These are phyloP conservation scores for Irpex sp. DNA, from an alignment of 1,284 basidiomycete genomes.

Conservation along the genomic window DNA sequence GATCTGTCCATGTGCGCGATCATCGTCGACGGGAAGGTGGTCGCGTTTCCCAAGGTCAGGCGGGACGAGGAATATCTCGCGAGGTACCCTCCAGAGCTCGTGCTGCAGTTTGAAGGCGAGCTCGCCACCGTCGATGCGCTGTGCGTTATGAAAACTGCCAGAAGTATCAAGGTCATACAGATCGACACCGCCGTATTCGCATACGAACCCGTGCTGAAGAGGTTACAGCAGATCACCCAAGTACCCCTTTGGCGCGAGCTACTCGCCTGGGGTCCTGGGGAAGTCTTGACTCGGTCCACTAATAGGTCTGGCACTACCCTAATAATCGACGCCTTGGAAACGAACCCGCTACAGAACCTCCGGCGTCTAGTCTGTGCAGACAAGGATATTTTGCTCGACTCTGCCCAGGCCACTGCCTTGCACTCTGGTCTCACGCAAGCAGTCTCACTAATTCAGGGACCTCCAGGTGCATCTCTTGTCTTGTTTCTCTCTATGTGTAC, in stretches of 20 bases:
- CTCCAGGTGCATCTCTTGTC: no score
- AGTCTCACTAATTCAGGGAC: slow-evolving; percentile 61
- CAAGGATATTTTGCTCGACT: slow-evolving; percentile 44
- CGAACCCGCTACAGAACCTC: slow-evolving; percentile 38
- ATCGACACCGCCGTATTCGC: slow-evolving; percentile 60
- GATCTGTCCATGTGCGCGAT: slow-evolving; percentile 53
- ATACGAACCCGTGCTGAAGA: slow-evolving; percentile 55
- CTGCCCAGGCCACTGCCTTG: slow-evolving; percentile 46
- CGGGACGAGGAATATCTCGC: slow-evolving; percentile 51
- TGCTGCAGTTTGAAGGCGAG: slow-evolving; percentile 48
- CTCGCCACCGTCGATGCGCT: slow-evolving; percentile 35
- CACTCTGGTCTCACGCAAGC: slow-evolving; percentile 48
- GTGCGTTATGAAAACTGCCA: slow-evolving; percentile 33
- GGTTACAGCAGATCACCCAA: slow-evolving; percentile 40
- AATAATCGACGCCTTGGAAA: slow-evolving; percentile 34
- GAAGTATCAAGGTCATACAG: slow-evolving; percentile 44
- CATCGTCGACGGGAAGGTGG: slow-evolving; percentile 41
- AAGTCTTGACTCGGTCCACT: no score
- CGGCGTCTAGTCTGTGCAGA: slow-evolving; percentile 32
- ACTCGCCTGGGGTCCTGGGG: slow-evolving; percentile 44
- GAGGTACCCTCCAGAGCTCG: slow-evolving; percentile 42
- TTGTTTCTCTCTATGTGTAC: no score
- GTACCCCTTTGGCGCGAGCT: slow-evolving; percentile 48
- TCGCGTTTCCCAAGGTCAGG: slow-evolving; percentile 49
- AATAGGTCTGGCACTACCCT: no score